A percentile compares a stretch with the other conserved stretches of the same genome.
phyloP scores from a whole-genome alignment of 805 yeast species.

The Candida sphagnicola region DNA sequence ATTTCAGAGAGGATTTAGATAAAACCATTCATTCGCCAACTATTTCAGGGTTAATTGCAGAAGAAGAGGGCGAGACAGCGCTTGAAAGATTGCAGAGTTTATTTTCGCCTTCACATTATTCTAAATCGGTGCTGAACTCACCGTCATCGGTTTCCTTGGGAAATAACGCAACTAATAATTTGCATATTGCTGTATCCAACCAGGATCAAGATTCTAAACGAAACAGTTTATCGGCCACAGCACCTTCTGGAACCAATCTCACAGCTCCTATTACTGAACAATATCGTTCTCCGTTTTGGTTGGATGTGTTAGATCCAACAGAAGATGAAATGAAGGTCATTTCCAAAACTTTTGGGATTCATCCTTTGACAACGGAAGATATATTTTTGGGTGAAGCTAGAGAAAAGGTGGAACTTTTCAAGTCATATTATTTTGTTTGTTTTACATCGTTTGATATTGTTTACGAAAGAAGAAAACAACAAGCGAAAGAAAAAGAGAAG shows the following conservation, averaged over 20 bases:
- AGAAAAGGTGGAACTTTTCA: slow-evolving; percentile 91
- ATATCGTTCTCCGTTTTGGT: slow-evolving; percentile 56
- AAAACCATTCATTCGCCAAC: slow-evolving; percentile 90
- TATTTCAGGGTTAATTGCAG: slow-evolving; percentile 62
- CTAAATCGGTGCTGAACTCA: slow-evolving; percentile 5
- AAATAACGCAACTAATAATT: not conserved
- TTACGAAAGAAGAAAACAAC: slow-evolving; percentile 59
- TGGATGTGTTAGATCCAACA: slow-evolving; percentile 87
- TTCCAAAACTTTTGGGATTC: slow-evolving; percentile 88
- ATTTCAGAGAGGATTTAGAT: slow-evolving; percentile 84
- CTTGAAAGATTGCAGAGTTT: slow-evolving; percentile 16
- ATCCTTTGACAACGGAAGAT: slow-evolving; percentile 95
- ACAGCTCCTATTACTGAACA: not conserved
- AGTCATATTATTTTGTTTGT: slow-evolving; percentile 87
- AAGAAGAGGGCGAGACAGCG: slow-evolving; percentile 5
- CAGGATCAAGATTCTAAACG: not conserved
- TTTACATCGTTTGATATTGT: slow-evolving; percentile 64
- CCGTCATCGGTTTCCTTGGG: slow-evolving; percentile 8
- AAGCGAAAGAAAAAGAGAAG: slow-evolving; percentile 44
- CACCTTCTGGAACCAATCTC: slow-evolving; percentile 1
- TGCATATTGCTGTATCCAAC: not conserved
- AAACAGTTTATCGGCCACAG: not conserved
- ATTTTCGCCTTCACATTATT: slow-evolving; percentile 22
- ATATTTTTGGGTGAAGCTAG: slow-evolving; percentile 89
- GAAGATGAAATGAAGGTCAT: slow-evolving; percentile 95